Evolutionary conservation across 1,284 basidiomycete genomes (phyloP), one percentile per base, ranked within the genome.

Genomic region (Anthracocystis setariae): DNA sequence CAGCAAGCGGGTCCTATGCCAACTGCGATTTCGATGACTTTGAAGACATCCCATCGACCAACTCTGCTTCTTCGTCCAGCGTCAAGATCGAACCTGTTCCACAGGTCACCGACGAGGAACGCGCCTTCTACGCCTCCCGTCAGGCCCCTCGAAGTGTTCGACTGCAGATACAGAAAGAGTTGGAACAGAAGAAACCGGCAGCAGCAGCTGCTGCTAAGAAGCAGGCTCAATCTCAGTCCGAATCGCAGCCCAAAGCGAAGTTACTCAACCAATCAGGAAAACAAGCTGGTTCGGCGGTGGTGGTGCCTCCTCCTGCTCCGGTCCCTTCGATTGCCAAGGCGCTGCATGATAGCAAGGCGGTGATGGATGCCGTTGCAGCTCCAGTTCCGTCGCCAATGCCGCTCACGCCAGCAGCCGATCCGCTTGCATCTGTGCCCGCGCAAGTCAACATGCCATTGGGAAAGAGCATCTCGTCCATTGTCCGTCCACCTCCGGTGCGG

Each of bases 21-120:
- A 78, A 77, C 44, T 78, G 74, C 43, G 74, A 78, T 44, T 51
- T 60, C 32, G 61, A 73, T 43, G 65, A 65, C 33, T 71, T 74
- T 18, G 58, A 74, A 47, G 59, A 57, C 20, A 17, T 39, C 7
- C 5, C 38, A 13, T 33, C 56, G 18, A 42, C 24, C 45, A 50
- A 48, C 13, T n/a, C 21, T 10, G 56, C 67, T 13, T 60, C 61
- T 23, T 66, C 60, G 7, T 66, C 50, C 0, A 37, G 57, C 3
- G 23, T 60, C 64, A 60, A 67, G 50, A 49, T 65, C 40, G 56
- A 70, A 12, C 54, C 65, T 8, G 65, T 72, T 15, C 73, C 68
- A 17, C 60, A 70, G n/a, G 52, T 75, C 3, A 73, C 70, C 3
- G 69, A 75, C 44, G 73, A 73, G 29, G 73, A 75, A 21, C 46